Conservation (phyloP, 345 rosid species). For the Gossypium longicalyx region DNA sequence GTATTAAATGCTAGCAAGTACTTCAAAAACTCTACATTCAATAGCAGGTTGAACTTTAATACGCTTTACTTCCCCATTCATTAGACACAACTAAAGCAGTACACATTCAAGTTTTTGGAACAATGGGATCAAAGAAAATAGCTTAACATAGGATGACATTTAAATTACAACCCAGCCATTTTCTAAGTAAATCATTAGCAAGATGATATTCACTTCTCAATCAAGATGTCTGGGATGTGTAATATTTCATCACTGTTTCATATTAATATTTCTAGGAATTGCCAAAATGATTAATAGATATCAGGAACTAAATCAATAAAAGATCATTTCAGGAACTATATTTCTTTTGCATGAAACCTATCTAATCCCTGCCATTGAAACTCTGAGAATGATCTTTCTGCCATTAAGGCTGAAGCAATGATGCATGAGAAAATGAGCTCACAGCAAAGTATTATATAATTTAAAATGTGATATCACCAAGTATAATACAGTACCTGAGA, state of each 20-base stretch:
- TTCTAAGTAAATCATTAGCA: not conserved
- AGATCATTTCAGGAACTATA: not conserved
- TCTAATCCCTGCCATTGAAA: not conserved
- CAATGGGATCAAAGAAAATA: not conserved
- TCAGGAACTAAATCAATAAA: conserved; percentile 1
- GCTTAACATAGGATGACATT: not conserved
- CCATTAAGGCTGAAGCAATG: not conserved
- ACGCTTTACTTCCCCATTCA: not conserved
- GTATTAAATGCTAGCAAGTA: not conserved
- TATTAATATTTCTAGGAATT: not conserved
- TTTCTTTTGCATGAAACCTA: not conserved
- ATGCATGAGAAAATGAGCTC: conserved; percentile 7
- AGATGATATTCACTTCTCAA: not conserved
- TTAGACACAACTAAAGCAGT: not conserved
- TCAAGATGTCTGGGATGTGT: not conserved
- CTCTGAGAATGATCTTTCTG: not conserved
- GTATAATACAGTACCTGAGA: conserved; percentile 38
- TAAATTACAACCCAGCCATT: not conserved
- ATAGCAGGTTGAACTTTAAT: not conserved
- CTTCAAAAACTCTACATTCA: not conserved
- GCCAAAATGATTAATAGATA: conserved; percentile 5
- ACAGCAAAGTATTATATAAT: not conserved
- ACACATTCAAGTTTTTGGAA: not conserved
- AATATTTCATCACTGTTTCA: not conserved
- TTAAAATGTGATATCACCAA: not conserved